These are phyloP conservation scores for Boletus subcaerulescens DNA, from an alignment of 768 basidiomycete genomes.

Conservation along the genomic window DNA sequence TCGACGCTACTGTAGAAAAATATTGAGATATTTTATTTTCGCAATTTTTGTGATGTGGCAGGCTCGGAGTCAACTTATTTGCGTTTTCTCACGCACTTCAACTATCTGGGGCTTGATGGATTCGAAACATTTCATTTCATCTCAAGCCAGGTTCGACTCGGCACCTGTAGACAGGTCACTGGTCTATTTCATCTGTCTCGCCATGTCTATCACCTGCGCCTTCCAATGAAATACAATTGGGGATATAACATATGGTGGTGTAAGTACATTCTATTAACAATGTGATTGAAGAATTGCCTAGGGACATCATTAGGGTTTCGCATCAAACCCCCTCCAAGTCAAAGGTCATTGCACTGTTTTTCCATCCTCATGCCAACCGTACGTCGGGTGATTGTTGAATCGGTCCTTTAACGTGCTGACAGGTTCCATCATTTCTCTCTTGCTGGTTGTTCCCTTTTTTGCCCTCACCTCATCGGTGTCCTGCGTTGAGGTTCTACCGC, in stretches of 20 bases:
- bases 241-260: background rate
- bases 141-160: too few relatives aligned
- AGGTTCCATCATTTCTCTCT: background rate
- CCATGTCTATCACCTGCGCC: background rate
- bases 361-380: constrained; percentile 1
- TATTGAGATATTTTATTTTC: too few relatives aligned
- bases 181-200: background rate
- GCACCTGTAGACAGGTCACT: background rate
- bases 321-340: background rate
- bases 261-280: too few relatives aligned
- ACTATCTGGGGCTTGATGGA: too few relatives aligned
- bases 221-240: background rate
- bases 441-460: background rate
- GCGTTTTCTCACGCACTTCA: too few relatives aligned
- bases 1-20: too few relatives aligned
- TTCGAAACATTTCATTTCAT: too few relatives aligned
- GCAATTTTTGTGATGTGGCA: too few relatives aligned
- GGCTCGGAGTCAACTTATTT: too few relatives aligned
- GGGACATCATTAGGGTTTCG: background rate
- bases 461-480: background rate
- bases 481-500: background rate
- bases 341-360: background rate
- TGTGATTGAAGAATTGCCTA: background rate
- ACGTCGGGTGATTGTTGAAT: background rate
- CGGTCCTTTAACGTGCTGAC: background rate